phyloP scores from a whole-genome alignment of 805 yeast genomes.

The Ogataea glucozyma region DNA sequence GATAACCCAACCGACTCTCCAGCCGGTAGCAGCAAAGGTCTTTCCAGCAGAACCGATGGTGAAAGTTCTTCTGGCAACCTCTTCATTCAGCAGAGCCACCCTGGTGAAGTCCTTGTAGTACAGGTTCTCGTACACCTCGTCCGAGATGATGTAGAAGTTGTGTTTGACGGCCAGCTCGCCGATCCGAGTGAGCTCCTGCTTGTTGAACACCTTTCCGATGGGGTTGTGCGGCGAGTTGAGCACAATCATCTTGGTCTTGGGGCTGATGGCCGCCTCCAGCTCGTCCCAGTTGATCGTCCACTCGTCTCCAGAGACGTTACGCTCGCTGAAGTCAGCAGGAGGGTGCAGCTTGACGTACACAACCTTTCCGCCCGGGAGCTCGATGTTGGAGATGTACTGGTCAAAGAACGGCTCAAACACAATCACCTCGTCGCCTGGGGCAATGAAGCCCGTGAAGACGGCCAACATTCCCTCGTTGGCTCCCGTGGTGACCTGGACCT shows the following conservation, averaged over 20 bases:
- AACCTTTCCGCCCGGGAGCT: slow-evolving; percentile 89
- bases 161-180: slow-evolving; percentile 85
- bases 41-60: slow-evolving; percentile 98
- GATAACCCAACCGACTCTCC: slow-evolving; percentile 97
- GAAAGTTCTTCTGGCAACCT: slow-evolving; percentile 72
- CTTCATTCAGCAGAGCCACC: slow-evolving; percentile 80
- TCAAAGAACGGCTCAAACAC: slow-evolving; percentile 97
- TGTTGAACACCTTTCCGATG: slow-evolving; percentile 83
- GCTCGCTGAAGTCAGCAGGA: slow-evolving; percentile 65
- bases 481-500: slow-evolving; percentile 87
- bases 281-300: slow-evolving; percentile 86
- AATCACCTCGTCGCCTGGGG: slow-evolving; percentile 90
- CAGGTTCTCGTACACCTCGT: slow-evolving; percentile 93
- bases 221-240: slow-evolving; percentile 97
- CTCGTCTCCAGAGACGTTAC: slow-evolving; percentile 75
- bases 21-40: slow-evolving; percentile 98
- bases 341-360: slow-evolving; percentile 85
- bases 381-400: slow-evolving; percentile 92
- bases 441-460: slow-evolving; percentile 78
- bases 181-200: slow-evolving; percentile 68
- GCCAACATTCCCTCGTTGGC: slow-evolving; percentile 95
- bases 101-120: slow-evolving; percentile 76
- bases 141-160: slow-evolving; percentile 80
- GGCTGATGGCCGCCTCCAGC: slow-evolving; percentile 67
- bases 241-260: slow-evolving; percentile 81